These are phyloP conservation scores for Podospora australis DNA, from an alignment of 495 filamentous ascomycete genomes.

Conservation along the genomic window DNA sequence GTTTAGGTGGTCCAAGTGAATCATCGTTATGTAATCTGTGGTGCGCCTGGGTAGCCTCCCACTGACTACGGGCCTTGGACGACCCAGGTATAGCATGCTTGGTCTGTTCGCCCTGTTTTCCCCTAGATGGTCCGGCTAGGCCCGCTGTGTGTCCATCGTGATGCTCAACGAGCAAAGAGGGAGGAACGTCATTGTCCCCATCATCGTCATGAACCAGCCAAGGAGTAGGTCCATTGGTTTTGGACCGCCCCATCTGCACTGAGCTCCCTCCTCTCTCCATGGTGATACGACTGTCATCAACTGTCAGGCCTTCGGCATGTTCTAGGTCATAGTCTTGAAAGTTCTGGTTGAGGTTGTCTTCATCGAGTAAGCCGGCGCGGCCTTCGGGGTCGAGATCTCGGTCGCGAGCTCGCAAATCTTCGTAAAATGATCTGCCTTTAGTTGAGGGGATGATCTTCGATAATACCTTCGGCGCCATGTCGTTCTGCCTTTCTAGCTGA, in stretches of 20 bases:
- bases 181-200: conserved; percentile 84
- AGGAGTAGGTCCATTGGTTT: conserved; percentile 17
- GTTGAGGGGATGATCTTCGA: conserved; percentile 62
- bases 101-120: conserved; percentile 14
- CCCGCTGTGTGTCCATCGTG: conserved; percentile 16
- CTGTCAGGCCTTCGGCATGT: conserved; percentile 50
- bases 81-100: conserved; percentile 38
- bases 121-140: conserved; percentile 8
- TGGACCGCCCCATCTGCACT: conserved; percentile 7
- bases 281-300: conserved; percentile 58
- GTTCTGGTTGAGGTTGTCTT: conserved; percentile 57
- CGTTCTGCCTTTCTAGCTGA: background rate
- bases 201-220: conserved; percentile 56
- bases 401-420: conserved; percentile 58
- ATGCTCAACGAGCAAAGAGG: conserved; percentile 75
- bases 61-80: conserved; percentile 54
- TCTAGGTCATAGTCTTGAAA: conserved; percentile 70
- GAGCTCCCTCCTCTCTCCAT: conserved; percentile 33
- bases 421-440: conserved; percentile 63
- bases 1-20: conserved; percentile 8
- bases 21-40: conserved; percentile 53
- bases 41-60: conserved; percentile 58
- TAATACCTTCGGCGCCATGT: conserved; percentile 71
- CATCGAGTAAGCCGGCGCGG: conserved; percentile 61
- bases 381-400: conserved; percentile 55